Percentiles rank a stretch among this genome's conserved stretches.
phyloP scores from a whole-genome alignment of 2,329 filamentous ascomycete species.

The Hypoxylon sp. region DNA sequence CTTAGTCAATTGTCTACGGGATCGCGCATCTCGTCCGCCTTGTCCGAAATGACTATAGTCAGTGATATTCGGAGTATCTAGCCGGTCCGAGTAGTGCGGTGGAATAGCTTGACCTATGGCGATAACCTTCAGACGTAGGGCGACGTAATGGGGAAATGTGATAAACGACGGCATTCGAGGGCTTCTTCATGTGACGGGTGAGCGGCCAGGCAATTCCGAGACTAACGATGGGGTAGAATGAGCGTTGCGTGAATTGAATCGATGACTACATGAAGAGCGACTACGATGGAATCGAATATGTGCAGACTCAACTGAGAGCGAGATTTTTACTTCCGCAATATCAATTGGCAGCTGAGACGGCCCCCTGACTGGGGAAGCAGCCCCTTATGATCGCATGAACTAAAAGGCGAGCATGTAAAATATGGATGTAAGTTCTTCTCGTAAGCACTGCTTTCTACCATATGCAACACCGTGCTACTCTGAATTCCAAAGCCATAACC shows the following conservation, averaged over 20 bases:
- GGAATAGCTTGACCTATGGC: background rate
- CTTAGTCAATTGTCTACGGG: background rate
- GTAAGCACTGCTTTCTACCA: conserved; percentile 23
- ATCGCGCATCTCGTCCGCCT: background rate
- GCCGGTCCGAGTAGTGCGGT: background rate
- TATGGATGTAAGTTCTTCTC: conserved; percentile 10
- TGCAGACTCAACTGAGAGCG: background rate
- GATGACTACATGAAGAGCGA: background rate
- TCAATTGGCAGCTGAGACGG: background rate
- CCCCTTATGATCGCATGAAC: background rate
- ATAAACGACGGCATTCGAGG: background rate
- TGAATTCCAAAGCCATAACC: background rate
- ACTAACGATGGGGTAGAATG: background rate
- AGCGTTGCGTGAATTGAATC: background rate
- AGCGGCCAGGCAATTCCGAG: background rate
- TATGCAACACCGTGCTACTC: conserved; percentile 20
- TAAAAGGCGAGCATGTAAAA: background rate
- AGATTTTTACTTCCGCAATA: background rate
- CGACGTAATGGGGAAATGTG: too few relatives aligned
- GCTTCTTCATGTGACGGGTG: background rate
- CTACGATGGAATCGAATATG: background rate
- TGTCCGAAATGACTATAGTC: background rate
- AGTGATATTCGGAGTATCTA: background rate
- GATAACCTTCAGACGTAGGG: too few relatives aligned
- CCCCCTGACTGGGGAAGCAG: background rate